Base-by-base conservation (phyloP, 352 stramenopile species). In the Elongisporangium prolatum region DNA sequence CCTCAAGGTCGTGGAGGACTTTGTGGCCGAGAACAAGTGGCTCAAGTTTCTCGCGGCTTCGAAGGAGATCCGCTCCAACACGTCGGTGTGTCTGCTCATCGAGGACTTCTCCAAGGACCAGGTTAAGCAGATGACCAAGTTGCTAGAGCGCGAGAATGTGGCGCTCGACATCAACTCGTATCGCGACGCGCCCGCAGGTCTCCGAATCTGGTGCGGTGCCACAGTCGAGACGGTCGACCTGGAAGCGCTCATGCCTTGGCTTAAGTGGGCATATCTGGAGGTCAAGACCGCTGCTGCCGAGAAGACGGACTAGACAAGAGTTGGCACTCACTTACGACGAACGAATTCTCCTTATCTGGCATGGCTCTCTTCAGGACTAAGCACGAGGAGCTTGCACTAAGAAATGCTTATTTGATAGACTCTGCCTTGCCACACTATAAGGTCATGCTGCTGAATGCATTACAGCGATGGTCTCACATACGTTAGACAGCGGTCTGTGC, bases 131-230 rank as follows among this genome's bases (percentile, higher is more conserved):
- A 97, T 99, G 71, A 93, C 96, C 57, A 76, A 78, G 22, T 60
- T 99, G 52, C 88, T 99, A 3, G 97, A 99, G 71, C 86, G 84
- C 28, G 95, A 99, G 72, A 74, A 95, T 55, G 94, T 99, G 13
- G 97, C 97, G 18, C 96, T 94, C 60, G 97, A 99, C 72, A 98
- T 99, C 71, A 96, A 96, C 72, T 97, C 95, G 61, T 99, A 99
- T 86, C 84, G 97, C 50, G 97, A 99, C 72, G 97, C 97, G 14
- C 97, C 97, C 38, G 91, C 97, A 11, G 97, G 96, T 17, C 96
- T 99, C 62, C 86, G 97, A 56, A 98, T 99, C 79, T 99, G 97
- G 97, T 99, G 97, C 74, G 97, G 97, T 58, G 97, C 97, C n/a
- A 99, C 97, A 5, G 97, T 99, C 49, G 97, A 99, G 78, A 98